Conservation (phyloP, 495 filamentous ascomycete species). For the Penicillium taxi region DNA sequence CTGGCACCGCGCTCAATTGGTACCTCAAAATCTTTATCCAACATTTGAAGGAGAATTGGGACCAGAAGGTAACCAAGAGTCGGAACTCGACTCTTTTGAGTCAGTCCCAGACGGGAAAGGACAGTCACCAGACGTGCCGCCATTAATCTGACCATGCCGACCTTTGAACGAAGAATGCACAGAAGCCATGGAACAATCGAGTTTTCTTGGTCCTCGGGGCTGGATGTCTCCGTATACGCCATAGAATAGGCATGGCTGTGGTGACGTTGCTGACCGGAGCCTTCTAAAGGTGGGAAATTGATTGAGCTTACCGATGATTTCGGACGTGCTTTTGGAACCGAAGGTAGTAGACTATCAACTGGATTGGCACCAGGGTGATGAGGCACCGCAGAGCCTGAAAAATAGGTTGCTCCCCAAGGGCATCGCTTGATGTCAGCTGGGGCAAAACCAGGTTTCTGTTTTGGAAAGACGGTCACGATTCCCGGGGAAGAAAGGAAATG, state of each 20-base stretch:
- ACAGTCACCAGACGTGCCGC: slow-evolving; percentile 72
- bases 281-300: slow-evolving; percentile 51
- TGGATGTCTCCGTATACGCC: slow-evolving; percentile 27
- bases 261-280: slow-evolving; percentile 38
- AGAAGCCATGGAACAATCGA: slow-evolving; percentile 79
- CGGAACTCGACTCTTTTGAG: slow-evolving; percentile 52
- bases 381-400: slow-evolving; percentile 38
- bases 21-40: slow-evolving; percentile 49
- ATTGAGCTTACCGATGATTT: slow-evolving; percentile 26
- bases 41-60: slow-evolving; percentile 62
- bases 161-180: slow-evolving; percentile 53
- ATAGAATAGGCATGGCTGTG: slow-evolving; percentile 35
- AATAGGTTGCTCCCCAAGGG: slow-evolving; percentile 40
- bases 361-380: slow-evolving; percentile 40
- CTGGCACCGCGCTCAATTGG: slow-evolving; percentile 32
- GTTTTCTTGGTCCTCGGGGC: slow-evolving; percentile 62
- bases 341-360: slow-evolving; percentile 55
- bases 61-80: slow-evolving; percentile 60
- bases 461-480: slow-evolving; percentile 64
- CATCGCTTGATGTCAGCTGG: slow-evolving; percentile 38
- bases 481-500: slow-evolving; percentile 71
- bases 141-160: slow-evolving; percentile 60
- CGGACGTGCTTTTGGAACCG: slow-evolving; percentile 27
- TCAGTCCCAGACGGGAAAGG: slow-evolving; percentile 62
- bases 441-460: slow-evolving; percentile 34